phyloP scores from a whole-genome alignment of 768 basidiomycete genomes.

The Hypsizygus marmoreus region DNA sequence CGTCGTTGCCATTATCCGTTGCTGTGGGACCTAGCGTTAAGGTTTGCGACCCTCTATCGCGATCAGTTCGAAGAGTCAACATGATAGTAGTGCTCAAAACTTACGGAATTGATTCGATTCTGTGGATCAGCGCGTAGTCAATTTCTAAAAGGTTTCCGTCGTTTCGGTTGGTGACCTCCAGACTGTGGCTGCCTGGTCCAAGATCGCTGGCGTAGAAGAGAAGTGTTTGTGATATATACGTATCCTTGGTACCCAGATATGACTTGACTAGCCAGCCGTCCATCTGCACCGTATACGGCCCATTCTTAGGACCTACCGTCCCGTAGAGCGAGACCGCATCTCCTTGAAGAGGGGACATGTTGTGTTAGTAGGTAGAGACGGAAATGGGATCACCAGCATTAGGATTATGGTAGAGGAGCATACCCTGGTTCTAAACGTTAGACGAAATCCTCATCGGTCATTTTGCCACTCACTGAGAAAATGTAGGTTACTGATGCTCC shows the following conservation, averaged over 20 bases:
- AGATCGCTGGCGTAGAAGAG: constrained; percentile 26
- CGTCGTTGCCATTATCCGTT: not conserved
- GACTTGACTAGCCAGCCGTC: constrained; percentile 19
- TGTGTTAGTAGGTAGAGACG: no score
- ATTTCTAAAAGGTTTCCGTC: constrained; percentile 27
- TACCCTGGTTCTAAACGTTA: no score
- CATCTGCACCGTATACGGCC: constrained; percentile 22
- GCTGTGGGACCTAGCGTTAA: not conserved
- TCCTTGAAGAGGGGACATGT: constrained; percentile 9
- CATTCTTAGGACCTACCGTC: constrained; percentile 29
- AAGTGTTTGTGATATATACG: constrained; percentile 14
- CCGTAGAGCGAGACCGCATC: constrained; percentile 35
- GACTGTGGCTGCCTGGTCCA: constrained; percentile 26
- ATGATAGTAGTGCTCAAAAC: not conserved
- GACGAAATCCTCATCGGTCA: no score
- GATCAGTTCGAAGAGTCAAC: not conserved
- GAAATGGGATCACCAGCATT: no score
- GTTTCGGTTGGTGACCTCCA: constrained; percentile 32
- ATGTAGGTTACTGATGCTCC: constrained; percentile 17
- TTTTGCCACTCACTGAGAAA: constrained; percentile 17
- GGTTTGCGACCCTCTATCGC: not conserved
- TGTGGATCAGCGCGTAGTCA: constrained; percentile 31
- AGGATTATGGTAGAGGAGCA: no score
- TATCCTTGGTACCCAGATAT: constrained; percentile 19
- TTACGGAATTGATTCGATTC: constrained; percentile 1